Evolutionary conservation across 1,139 yeast species (phyloP).

Genomic region (Yamadazyma dendronema): DNA sequence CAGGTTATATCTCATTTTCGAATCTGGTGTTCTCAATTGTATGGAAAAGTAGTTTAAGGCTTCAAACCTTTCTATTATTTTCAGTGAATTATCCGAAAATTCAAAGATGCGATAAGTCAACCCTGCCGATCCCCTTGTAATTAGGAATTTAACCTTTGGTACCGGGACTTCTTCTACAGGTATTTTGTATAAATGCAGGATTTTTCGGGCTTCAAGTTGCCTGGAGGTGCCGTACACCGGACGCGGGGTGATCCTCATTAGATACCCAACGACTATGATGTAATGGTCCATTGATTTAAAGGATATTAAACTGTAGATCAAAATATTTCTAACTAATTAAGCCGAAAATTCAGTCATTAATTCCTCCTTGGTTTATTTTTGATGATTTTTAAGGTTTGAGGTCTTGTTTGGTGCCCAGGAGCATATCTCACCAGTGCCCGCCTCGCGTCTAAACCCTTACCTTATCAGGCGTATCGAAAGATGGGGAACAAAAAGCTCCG

Average conservation of each 20-base stretch:
- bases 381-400: too few species aligned
- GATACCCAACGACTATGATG: background rate
- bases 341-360: background rate
- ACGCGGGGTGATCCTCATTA: background rate
- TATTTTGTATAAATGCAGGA: background rate
- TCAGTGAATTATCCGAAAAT: background rate
- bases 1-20: background rate
- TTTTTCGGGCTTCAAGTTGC: background rate
- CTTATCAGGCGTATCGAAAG: too few species aligned
- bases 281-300: too few species aligned
- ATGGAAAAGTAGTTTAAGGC: background rate
- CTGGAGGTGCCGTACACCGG: background rate
- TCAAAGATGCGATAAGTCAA: background rate
- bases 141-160: background rate
- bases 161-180: background rate
- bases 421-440: too few species aligned
- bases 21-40: background rate
- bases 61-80: background rate
- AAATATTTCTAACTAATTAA: background rate
- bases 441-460: too few species aligned
- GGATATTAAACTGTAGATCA: too few species aligned
- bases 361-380: too few species aligned
- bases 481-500: too few species aligned
- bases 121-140: background rate
- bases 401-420: too few species aligned